phyloP scores from a whole-genome alignment of 495 filamentous ascomycete genomes.

The Sphaerosporella brunnea region DNA sequence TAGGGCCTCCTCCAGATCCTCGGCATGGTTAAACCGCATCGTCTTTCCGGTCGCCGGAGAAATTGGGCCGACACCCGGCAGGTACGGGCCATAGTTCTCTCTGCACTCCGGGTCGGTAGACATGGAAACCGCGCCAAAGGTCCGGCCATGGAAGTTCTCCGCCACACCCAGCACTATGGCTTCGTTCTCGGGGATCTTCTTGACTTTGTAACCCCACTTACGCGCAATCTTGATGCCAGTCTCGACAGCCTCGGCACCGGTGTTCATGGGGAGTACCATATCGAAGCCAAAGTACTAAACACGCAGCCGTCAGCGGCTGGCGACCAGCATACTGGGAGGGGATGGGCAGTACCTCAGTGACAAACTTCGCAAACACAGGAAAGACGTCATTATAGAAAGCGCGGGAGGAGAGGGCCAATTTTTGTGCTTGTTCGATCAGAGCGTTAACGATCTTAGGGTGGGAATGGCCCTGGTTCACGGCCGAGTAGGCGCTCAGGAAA shows the following conservation, averaged over 20 bases:
- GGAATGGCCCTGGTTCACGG: slow-evolving; percentile 97
- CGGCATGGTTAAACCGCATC: slow-evolving; percentile 72
- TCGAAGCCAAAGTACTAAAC: slow-evolving; percentile 67
- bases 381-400: slow-evolving; percentile 99
- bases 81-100: slow-evolving; percentile 90
- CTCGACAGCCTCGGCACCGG: slow-evolving; percentile 96
- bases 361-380: slow-evolving; percentile 84
- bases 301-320: background rate
- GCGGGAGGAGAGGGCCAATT: slow-evolving; percentile 80
- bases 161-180: slow-evolving; percentile 67
- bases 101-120: slow-evolving; percentile 88
- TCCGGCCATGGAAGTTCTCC: slow-evolving; percentile 95
- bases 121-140: slow-evolving; percentile 86
- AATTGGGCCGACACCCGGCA: slow-evolving; percentile 67
- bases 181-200: slow-evolving; percentile 69
- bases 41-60: slow-evolving; percentile 58
- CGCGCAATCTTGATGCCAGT: slow-evolving; percentile 92
- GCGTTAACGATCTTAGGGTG: slow-evolving; percentile 89
- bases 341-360: slow-evolving; percentile 37
- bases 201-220: slow-evolving; percentile 98
- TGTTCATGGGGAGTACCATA: slow-evolving; percentile 99
- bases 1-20: slow-evolving; percentile 61
- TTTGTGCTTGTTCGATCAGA: slow-evolving; percentile 72
- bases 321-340: too few relatives aligned
- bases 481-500: slow-evolving; percentile 93